These are phyloP conservation scores for Agroathelia rolfsii DNA, from an alignment of 1,284 basidiomycete species.

Conservation along the genomic window DNA sequence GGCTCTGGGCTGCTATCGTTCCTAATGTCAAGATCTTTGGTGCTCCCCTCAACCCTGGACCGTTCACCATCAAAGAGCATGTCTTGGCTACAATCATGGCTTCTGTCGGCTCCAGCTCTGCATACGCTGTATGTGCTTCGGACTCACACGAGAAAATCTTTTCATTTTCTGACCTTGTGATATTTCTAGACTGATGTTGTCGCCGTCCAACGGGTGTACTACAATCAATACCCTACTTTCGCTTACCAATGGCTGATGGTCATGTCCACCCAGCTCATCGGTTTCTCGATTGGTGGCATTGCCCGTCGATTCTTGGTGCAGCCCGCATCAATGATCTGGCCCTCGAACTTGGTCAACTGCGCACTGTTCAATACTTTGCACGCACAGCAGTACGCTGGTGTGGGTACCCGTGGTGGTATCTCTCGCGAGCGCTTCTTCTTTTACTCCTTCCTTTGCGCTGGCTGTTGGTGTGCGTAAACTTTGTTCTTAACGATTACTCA, in stretches of 20 bases:
- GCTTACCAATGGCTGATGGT: conserved; percentile 29
- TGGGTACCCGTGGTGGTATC: conserved; percentile 32
- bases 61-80: conserved; percentile 43
- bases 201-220: conserved; percentile 24
- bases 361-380: conserved; percentile 79
- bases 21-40: conserved; percentile 18
- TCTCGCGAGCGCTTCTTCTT: conserved; percentile 31
- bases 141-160: conserved; percentile 15
- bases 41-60: conserved; percentile 28
- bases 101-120: conserved; percentile 31
- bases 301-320: conserved; percentile 48
- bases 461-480: conserved; percentile 44
- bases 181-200: conserved; percentile 23
- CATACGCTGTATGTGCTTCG: conserved; percentile 25
- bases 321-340: conserved; percentile 66
- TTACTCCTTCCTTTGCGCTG: conserved; percentile 24
- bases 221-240: conserved; percentile 18
- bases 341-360: conserved; percentile 71
- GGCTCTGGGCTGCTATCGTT: conserved; percentile 15
- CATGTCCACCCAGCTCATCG: conserved; percentile 35
- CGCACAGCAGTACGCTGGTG: conserved; percentile 50
- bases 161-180: conserved; percentile 14
- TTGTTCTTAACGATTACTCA: not conserved
- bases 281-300: conserved; percentile 41
- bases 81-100: conserved; percentile 60